These are phyloP conservation scores for Suillus occidentalis DNA, from an alignment of 768 basidiomycete genomes.

Conservation along the genomic window DNA sequence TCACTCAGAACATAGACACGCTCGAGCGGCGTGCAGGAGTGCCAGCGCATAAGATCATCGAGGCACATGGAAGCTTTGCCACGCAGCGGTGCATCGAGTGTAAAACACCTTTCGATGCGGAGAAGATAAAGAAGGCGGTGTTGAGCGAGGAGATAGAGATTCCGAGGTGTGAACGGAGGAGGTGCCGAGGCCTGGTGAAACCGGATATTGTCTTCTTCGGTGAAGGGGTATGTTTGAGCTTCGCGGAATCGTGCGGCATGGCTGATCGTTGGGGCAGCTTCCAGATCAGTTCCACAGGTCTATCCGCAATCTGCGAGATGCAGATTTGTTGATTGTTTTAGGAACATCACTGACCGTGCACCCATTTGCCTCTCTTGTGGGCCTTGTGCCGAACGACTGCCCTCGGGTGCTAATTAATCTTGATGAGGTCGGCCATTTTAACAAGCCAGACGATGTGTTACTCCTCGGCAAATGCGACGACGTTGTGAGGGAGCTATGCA, in stretches of 20 bases:
- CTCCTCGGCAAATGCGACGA: slow-evolving; percentile 73
- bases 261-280: slow-evolving; percentile 46
- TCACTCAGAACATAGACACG: slow-evolving; percentile 93
- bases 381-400: slow-evolving; percentile 51
- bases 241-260: slow-evolving; percentile 1
- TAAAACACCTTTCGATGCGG: slow-evolving; percentile 52
- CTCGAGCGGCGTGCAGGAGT: slow-evolving; percentile 85
- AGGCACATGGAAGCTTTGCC: slow-evolving; percentile 97
- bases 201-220: slow-evolving; percentile 98
- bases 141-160: slow-evolving; percentile 51
- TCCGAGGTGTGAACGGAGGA: slow-evolving; percentile 53
- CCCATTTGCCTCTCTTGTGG: slow-evolving; percentile 81
- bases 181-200: slow-evolving; percentile 76
- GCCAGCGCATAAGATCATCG: slow-evolving; percentile 71
- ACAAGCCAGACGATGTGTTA: slow-evolving; percentile 58
- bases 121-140: slow-evolving; percentile 67
- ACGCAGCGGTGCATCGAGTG: slow-evolving; percentile 83
- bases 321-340: slow-evolving; percentile 87
- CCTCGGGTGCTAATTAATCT: slow-evolving; percentile 91
- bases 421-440: slow-evolving; percentile 73
- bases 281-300: slow-evolving; percentile 66
- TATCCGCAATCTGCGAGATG: slow-evolving; percentile 52
- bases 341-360: slow-evolving; percentile 88
- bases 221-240: slow-evolving; percentile 53
- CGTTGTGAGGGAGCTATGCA: slow-evolving; percentile 57